Evolutionary conservation across 2,329 filamentous ascomycete genomes (phyloP), one percentile per base, ranked within the genome.

Genomic region (Capronia americana): DNA sequence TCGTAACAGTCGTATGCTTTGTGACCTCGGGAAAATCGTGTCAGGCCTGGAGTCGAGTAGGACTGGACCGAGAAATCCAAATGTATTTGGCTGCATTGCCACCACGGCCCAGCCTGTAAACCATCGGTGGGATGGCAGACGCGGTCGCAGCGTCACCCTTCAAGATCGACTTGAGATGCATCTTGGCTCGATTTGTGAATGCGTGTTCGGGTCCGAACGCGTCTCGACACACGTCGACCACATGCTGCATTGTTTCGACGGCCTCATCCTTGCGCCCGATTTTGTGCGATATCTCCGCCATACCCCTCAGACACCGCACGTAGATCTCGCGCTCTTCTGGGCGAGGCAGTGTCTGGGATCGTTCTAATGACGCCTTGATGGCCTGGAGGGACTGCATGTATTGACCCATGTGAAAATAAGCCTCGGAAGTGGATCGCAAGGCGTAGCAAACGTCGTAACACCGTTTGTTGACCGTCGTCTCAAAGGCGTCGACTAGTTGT

Each of bases 381-480:
- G 70, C 69, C 59, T 72, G 70, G 4, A 71, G 65, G 10, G 71
- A 53, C 57, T 67, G 63, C 24, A 57, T 57, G 53, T 72, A 72
- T 23, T 71, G 62, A 8, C 61, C 69, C 56, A 65, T 61, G 58
- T 73, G 69, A 58, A 73, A 73, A 60, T 68, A 73, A 17, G 70
- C 71, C 57, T 73, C 71, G 1, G 71, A 73, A 26, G 70, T 71
- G 28, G 67, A 65, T 23, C 71, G 59, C 23, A 73, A 58, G 1
- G 71, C 71, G 34, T 73, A 73, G 30, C 70, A 72, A 6, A 67
- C 70, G 46, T 73, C 71, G 63, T 73, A 73, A 44, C 67, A 70
- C 26, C 54, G 55, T 56, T 71, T 70, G 30, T 63, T 65, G 61
- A 69, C 34, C 1, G 70, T 72, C n/a, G 69, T 70, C 50, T 71